Evolutionary conservation across 2,329 filamentous ascomycete species (phyloP).

Genomic region (Colletotrichum tropicale): DNA sequence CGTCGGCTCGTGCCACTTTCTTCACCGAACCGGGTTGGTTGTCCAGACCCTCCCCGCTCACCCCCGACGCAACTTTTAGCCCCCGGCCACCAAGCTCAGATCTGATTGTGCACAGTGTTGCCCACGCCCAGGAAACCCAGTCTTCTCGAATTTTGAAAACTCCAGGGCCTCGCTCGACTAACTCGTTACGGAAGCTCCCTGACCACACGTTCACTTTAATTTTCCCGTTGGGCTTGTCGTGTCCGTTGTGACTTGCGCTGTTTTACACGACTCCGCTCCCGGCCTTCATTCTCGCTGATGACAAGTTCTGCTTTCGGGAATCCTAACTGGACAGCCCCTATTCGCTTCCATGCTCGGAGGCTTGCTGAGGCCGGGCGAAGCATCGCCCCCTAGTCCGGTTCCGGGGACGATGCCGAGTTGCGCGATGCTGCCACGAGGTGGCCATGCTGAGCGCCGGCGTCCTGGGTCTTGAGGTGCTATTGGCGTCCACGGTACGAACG

Average conservation of each 20-base stretch:
- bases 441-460: conserved; percentile 10
- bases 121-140: background rate
- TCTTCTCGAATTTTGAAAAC: conserved; percentile 3
- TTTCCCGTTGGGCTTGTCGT: background rate
- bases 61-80: background rate
- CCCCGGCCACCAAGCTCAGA: background rate
- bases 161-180: background rate
- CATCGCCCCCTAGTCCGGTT: background rate
- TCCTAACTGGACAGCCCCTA: background rate
- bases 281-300: background rate
- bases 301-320: background rate
- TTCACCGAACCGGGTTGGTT: background rate
- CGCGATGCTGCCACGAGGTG: conserved; percentile 12
- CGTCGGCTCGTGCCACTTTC: conserved; percentile 5
- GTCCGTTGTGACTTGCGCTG: background rate
- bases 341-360: background rate
- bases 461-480: background rate
- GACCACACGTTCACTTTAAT: background rate
- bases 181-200: background rate
- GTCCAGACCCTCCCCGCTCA: background rate
- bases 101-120: background rate
- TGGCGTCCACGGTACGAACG: background rate
- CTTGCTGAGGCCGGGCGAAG: conserved; percentile 1
- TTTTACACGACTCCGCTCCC: background rate
- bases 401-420: background rate